A percentile compares a stretch with the other conserved stretches of the same genome.
These are phyloP conservation scores for Lipomyces chichibuensis DNA, from an alignment of 805 yeast genomes.

Conservation along the genomic window DNA sequence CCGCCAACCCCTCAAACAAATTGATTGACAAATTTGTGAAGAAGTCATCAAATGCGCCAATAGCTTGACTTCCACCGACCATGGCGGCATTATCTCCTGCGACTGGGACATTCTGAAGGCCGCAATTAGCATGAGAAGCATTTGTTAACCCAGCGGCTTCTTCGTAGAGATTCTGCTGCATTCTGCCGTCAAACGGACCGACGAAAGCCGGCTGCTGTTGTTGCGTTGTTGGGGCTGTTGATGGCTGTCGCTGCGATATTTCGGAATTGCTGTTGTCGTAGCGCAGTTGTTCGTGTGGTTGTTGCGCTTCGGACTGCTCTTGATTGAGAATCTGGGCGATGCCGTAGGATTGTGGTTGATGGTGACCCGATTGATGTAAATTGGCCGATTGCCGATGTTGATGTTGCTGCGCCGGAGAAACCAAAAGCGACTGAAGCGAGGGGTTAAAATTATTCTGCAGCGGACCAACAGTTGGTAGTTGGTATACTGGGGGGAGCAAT, in stretches of 20 bases:
- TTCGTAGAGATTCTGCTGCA: neutral
- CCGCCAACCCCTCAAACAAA: constrained; percentile 27
- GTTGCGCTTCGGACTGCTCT: neutral
- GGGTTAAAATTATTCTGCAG: constrained; percentile 1
- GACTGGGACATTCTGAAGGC: constrained; percentile 22
- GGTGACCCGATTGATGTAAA: neutral
- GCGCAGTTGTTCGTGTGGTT: neutral
- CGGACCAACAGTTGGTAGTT: constrained; percentile 17
- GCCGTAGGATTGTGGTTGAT: neutral
- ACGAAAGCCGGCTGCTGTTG: neutral
- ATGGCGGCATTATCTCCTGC: constrained; percentile 10
- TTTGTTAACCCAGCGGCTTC: neutral
- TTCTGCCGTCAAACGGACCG: neutral
- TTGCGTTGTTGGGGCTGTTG: constrained; percentile 18
- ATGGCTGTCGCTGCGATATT: constrained; percentile 10
- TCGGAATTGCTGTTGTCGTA: constrained; percentile 2
- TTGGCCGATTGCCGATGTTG: neutral
- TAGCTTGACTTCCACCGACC: neutral
- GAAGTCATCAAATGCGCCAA: constrained; percentile 25
- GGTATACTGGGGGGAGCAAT: constrained; percentile 20
- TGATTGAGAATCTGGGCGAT: constrained; percentile 9
- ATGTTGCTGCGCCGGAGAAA: neutral
- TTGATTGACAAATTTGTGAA: constrained; percentile 17
- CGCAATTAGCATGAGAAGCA: neutral
- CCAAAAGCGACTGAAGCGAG: constrained; percentile 1